phyloP scores from a whole-genome alignment of 1,284 basidiomycete species.

The Butyriboletus pseudospeciosus region DNA sequence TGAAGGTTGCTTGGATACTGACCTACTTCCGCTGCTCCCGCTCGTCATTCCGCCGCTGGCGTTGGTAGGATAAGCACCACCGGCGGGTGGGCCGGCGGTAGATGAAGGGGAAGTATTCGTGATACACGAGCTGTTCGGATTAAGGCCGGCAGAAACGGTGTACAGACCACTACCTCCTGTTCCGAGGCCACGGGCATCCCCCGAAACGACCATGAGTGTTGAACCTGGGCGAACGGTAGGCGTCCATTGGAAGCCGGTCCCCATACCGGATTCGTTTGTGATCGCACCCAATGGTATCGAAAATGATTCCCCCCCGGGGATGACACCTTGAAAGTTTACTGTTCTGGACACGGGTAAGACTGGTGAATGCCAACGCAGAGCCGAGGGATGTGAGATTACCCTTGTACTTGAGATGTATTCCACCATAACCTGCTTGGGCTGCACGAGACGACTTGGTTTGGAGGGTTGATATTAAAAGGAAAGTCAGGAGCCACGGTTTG shows the following conservation, averaged over 20 bases:
- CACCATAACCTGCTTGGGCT: slow-evolving; percentile 58
- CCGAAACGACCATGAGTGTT: slow-evolving; percentile 59
- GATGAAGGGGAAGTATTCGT: slow-evolving; percentile 62
- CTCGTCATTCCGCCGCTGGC: slow-evolving; percentile 31
- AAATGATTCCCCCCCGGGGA: slow-evolving; percentile 75
- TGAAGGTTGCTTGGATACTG: slow-evolving; percentile 11
- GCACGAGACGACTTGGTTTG: slow-evolving; percentile 62
- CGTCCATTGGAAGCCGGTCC: slow-evolving; percentile 66
- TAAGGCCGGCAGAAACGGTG: slow-evolving; percentile 48
- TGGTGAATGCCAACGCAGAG: neutral
- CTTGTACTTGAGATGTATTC: slow-evolving; percentile 47
- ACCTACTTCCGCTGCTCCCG: slow-evolving; percentile 19
- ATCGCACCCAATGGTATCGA: slow-evolving; percentile 47
- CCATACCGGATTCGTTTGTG: slow-evolving; percentile 41
- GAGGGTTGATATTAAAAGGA: slow-evolving; percentile 56
- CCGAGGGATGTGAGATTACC: slow-evolving; percentile 40
- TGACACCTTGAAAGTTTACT: slow-evolving; percentile 63
- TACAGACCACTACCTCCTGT: slow-evolving; percentile 60
- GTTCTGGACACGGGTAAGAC: slow-evolving; percentile 34
- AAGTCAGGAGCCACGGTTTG: slow-evolving; percentile 50
- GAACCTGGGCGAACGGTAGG: slow-evolving; percentile 60
- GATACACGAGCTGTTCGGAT: slow-evolving; percentile 52
- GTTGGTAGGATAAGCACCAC: slow-evolving; percentile 64
- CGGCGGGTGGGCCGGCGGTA: slow-evolving; percentile 70
- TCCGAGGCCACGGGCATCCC: slow-evolving; percentile 62